Conservation (phyloP, 495 filamentous ascomycete genomes). For the Hypoxylon perforatum region DNA sequence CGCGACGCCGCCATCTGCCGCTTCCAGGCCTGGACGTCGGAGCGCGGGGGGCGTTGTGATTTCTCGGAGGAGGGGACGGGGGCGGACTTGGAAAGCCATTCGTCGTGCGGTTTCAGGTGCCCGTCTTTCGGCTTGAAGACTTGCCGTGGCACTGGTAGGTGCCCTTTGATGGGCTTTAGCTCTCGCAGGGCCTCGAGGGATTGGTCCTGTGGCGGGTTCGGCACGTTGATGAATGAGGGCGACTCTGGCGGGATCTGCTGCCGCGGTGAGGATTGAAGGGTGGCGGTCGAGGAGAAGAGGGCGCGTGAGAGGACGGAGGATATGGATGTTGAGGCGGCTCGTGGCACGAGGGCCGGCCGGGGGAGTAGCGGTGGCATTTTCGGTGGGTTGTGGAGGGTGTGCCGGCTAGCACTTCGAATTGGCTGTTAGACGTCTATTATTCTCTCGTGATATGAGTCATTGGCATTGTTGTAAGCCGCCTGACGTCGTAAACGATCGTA, state of each 20-base stretch:
- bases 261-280: not conserved
- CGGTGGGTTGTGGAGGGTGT: constrained; percentile 13
- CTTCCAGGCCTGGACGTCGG: constrained; percentile 47
- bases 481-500: constrained; percentile 13
- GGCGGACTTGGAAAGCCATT: constrained; percentile 45
- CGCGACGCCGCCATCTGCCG: constrained; percentile 51
- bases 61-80: constrained; percentile 41
- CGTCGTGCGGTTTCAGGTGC: constrained; percentile 43
- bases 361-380: constrained; percentile 44
- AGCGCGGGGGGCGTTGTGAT: constrained; percentile 37
- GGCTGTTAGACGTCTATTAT: not conserved
- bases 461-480: not conserved
- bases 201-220: constrained; percentile 56
- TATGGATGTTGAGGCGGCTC: constrained; percentile 22
- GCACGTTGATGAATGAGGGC: constrained; percentile 57
- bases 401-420: constrained; percentile 21
- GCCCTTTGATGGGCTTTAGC: constrained; percentile 50
- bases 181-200: constrained; percentile 48
- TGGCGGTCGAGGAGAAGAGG: constrained; percentile 31
- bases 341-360: constrained; percentile 26
- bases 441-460: constrained; percentile 6
- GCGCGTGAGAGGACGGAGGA: constrained; percentile 12
- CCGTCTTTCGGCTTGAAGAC: constrained; percentile 54
- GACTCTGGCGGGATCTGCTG: constrained; percentile 56
- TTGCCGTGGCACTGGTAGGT: constrained; percentile 57